Conservation (phyloP, 179 eudicot species). For the Silene vulgaris region DNA sequence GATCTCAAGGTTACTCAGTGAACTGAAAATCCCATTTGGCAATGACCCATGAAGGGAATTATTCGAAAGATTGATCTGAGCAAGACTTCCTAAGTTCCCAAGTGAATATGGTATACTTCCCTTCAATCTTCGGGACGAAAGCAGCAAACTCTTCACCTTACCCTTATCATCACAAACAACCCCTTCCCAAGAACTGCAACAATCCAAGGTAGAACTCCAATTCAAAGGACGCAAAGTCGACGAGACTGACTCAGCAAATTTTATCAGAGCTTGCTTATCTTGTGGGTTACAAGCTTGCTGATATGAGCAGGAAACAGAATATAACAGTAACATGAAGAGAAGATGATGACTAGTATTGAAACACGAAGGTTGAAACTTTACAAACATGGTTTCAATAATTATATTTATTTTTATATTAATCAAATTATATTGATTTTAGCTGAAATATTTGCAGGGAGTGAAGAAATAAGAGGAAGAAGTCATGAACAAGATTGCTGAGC, state of each 20-base stretch:
- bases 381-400: constrained; percentile 28
- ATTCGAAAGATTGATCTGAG: constrained; percentile 51
- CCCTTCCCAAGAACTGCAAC: constrained; percentile 71
- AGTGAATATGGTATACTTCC: constrained; percentile 42
- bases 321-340: constrained; percentile 27
- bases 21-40: constrained; percentile 47
- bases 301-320: constrained; percentile 19
- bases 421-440: constrained; percentile 5
- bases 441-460: constrained; percentile 13
- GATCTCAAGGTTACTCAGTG: constrained; percentile 36
- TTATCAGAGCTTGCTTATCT: constrained; percentile 44
- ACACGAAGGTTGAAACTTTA: constrained; percentile 20
- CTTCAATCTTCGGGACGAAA: constrained; percentile 41
- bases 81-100: constrained; percentile 41
- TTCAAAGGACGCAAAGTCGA: constrained; percentile 32
- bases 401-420: neutral
- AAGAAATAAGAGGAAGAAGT: constrained; percentile 20
- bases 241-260: constrained; percentile 29
- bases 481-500: constrained; percentile 24
- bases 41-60: constrained; percentile 52
- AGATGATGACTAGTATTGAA: constrained; percentile 20
- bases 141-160: constrained; percentile 37
- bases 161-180: constrained; percentile 44
- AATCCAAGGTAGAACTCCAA: constrained; percentile 45
- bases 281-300: constrained; percentile 37